Base-by-base conservation (phyloP, 306 rosid genomes). In the Senna siamea region DNA sequence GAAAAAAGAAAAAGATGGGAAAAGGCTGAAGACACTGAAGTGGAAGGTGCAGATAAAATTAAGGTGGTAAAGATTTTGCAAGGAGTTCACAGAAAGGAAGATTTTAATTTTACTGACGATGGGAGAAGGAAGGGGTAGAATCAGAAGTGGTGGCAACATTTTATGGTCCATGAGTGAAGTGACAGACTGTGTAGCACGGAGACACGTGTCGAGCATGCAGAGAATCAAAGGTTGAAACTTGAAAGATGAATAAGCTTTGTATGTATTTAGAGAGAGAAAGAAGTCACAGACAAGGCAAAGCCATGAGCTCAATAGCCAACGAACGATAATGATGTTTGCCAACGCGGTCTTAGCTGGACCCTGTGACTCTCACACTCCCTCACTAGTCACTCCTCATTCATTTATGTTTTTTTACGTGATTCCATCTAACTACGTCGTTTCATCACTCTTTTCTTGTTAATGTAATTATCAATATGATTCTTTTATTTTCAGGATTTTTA, bases 131-230 rank as follows among this genome's bases (percentile, higher is more conserved):
- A 3, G 41, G n/a, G 69, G 19, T 5, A 22, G 5, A 14, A 60
- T n/a, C 60, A 44, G 72, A 7, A 14, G 53, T 14, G 18, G 43
- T 12, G 37, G 32, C 40, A 43, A 10, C 30, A 69, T 50, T 52
- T 32, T n/a, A 52, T 26, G 63, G 37, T 17, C 3, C 4, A 18
- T 50, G 55, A 52, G 10, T 52, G 28, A 19, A 52, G 28, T 18
- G 5, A 7, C 12, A 18, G 28, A 19, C 4, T n/a, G 17, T 48
- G 61, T 26, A 46, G 58, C 32, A 40, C 70, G 43, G 51, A 70
- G 84, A 83, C 92, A 77, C 81, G 83, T 81, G 92, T 81, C 68
- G 44, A 18, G 78, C 91, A 87, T 87, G 91, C 87, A 83, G 69
- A 28, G 62, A 74, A 79, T 69, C 78, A 79, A 66, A 65, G 64